These are phyloP conservation scores for Psidium friedrichsthalianum DNA, from an alignment of 345 rosid genomes.

Conservation along the genomic window DNA sequence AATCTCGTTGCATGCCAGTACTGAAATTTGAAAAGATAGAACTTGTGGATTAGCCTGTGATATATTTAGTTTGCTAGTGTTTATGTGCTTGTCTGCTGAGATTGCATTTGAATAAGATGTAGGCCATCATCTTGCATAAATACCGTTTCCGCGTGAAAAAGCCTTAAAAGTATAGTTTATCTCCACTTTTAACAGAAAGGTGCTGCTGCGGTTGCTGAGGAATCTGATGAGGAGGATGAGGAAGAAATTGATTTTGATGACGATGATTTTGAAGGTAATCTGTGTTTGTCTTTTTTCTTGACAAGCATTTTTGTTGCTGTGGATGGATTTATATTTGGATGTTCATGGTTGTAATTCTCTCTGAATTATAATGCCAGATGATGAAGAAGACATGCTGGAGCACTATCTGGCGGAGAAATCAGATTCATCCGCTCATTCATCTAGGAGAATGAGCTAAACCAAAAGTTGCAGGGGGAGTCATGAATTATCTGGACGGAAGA, in stretches of 20 bases:
- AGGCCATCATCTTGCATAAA: not conserved
- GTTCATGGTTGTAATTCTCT: not conserved
- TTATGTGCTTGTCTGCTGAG: not conserved
- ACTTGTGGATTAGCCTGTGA: not conserved
- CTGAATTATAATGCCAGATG: conserved; percentile 33
- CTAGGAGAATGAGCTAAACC: conserved; percentile 27
- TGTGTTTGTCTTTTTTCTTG: not conserved
- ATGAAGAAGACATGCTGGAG: conserved; percentile 92
- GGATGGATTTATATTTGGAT: not conserved
- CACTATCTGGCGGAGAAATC: conserved; percentile 89
- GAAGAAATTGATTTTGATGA: conserved; percentile 88
- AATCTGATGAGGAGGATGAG: conserved; percentile 62
- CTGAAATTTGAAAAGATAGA: not conserved
- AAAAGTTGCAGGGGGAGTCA: not conserved
- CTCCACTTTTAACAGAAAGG: conserved; percentile 55
- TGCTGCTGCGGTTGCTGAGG: conserved; percentile 36
- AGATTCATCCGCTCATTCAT: conserved; percentile 46
- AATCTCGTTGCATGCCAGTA: not conserved
- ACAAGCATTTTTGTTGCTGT: not conserved
- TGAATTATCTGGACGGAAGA: not conserved
- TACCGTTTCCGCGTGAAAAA: not conserved
- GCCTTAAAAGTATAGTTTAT: not conserved
- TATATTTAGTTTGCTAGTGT: not conserved
- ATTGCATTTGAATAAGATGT: not conserved
- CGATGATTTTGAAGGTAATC: conserved; percentile 84